Evolutionary conservation across 495 filamentous ascomycete species (phyloP).

Genomic region (Lasiosphaeria miniovina): DNA sequence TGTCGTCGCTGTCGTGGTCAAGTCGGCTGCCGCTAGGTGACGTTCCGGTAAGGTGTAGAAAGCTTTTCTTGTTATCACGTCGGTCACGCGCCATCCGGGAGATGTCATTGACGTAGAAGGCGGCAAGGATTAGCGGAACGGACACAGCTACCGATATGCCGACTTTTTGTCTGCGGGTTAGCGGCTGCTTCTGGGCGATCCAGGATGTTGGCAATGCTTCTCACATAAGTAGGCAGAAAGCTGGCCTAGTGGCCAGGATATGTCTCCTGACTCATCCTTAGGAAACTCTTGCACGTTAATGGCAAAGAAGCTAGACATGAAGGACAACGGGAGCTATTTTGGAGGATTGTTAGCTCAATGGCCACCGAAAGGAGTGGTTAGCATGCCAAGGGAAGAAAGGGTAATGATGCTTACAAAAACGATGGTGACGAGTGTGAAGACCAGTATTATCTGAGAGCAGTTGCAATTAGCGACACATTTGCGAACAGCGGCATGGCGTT

Average conservation of each 20-base stretch:
- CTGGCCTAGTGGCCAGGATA: neutral
- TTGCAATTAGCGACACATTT: neutral
- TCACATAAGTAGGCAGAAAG: neutral
- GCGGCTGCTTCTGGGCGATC: too few species aligned
- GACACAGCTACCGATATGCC: slow-evolving; percentile 4
- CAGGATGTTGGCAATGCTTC: too few species aligned
- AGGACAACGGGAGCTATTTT: neutral
- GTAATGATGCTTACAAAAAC: slow-evolving; percentile 9
- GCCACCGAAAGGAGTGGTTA: too few species aligned
- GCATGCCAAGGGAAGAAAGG: too few species aligned
- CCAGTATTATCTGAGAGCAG: neutral
- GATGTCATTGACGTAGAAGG: slow-evolving; percentile 8
- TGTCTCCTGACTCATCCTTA: neutral
- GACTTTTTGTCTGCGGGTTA: neutral
- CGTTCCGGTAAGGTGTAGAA: neutral
- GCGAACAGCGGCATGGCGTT: neutral
- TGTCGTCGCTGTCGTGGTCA: neutral
- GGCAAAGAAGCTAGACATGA: neutral
- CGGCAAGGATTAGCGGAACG: neutral
- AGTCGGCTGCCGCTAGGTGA: too few species aligned
- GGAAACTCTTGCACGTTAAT: neutral
- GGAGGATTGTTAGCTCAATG: too few species aligned
- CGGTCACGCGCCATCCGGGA: neutral
- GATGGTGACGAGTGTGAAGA: slow-evolving; percentile 7
- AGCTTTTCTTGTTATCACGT: neutral